These are phyloP conservation scores for Xylaria venustula DNA, from an alignment of 495 filamentous ascomycete genomes.

Conservation along the genomic window DNA sequence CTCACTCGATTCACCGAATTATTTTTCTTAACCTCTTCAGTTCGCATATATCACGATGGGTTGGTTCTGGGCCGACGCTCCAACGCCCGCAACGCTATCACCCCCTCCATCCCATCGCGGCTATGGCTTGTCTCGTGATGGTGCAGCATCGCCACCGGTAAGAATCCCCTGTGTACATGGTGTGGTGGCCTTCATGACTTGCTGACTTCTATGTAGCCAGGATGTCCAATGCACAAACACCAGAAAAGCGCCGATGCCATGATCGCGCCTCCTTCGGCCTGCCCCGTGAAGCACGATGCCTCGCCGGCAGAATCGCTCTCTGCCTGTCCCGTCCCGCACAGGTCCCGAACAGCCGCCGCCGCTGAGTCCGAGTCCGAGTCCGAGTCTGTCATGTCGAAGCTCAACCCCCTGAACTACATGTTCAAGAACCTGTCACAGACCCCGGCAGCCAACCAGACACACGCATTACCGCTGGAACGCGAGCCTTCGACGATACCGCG, in stretches of 20 bases:
- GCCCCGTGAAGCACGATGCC: slow-evolving; percentile 51
- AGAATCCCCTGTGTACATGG: too few species aligned
- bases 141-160: slow-evolving; percentile 65
- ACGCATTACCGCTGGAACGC: slow-evolving; percentile 70
- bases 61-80: slow-evolving; percentile 94
- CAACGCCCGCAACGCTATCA: slow-evolving; percentile 38
- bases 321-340: slow-evolving; percentile 53
- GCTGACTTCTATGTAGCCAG: slow-evolving; percentile 62
- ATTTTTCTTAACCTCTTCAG: too few species aligned
- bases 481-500: slow-evolving; percentile 84
- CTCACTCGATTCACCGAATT: too few species aligned
- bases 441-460: slow-evolving; percentile 67
- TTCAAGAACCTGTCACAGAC: slow-evolving; percentile 79
- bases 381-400: slow-evolving; percentile 59
- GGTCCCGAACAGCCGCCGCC: slow-evolving; percentile 36
- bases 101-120: slow-evolving; percentile 21
- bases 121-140: slow-evolving; percentile 26
- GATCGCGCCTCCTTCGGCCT: slow-evolving; percentile 33
- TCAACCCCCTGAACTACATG: slow-evolving; percentile 98
- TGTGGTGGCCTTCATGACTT: too few species aligned
- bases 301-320: slow-evolving; percentile 35
- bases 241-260: slow-evolving; percentile 47
- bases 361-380: slow-evolving; percentile 33
- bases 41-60: slow-evolving; percentile 60
- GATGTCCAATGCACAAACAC: slow-evolving; percentile 84